A percentile compares a stretch with the other conserved stretches of the same genome.
phyloP scores from a whole-genome alignment of 176 grass and related monocot species.

The Raddia distichophylla region DNA sequence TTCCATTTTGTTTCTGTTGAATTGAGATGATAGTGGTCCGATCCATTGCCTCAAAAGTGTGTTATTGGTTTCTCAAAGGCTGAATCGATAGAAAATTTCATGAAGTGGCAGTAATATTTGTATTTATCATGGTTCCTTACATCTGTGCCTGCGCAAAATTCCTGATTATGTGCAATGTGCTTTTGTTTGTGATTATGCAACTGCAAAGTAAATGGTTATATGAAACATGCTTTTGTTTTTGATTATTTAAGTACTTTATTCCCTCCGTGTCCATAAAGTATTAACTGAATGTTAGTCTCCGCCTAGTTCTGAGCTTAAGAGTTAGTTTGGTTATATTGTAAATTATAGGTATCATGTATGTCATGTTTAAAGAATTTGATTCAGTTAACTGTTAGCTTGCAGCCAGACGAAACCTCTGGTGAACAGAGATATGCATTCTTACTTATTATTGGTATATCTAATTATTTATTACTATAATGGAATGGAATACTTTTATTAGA shows the following conservation, averaged over 20 bases:
- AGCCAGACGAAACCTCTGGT: background rate
- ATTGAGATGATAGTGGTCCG: background rate
- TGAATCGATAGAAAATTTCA: background rate
- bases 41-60: background rate
- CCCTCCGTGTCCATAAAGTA: background rate
- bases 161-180: background rate
- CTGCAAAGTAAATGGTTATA: no score
- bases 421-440: background rate
- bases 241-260: background rate
- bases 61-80: background rate
- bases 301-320: background rate
- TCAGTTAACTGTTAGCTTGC: background rate
- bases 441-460: background rate
- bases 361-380: background rate
- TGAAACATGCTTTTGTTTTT: background rate
- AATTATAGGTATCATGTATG: background rate
- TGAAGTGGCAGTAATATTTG: background rate
- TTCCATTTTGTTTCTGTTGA: constrained; percentile 22
- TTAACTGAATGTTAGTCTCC: background rate
- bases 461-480: background rate
- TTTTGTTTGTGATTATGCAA: background rate
- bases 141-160: background rate
- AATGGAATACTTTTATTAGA: no score
- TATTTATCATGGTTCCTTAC: background rate
- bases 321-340: background rate